Conservation (phyloP, 345 rosid genomes). For the Salix dunnii region DNA sequence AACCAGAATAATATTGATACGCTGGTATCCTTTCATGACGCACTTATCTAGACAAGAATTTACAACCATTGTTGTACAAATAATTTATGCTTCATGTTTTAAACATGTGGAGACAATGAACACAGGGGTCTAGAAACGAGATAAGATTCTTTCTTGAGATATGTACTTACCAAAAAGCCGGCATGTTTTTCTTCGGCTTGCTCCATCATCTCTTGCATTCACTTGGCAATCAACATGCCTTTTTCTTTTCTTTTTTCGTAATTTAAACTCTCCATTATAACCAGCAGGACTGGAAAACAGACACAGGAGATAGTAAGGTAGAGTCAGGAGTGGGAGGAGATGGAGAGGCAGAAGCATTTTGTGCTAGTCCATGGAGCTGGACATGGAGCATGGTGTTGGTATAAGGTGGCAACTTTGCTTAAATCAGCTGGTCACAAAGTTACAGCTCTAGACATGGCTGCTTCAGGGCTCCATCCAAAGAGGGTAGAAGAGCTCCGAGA, state of each 20-base stretch:
- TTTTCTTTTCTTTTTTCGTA: not conserved
- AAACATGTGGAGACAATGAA: no score
- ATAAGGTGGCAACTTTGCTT: conserved; percentile 24
- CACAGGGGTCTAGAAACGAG: no score
- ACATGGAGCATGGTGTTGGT: conserved; percentile 45
- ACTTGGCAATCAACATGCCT: not conserved
- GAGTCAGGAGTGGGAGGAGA: not conserved
- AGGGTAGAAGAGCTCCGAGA: conserved; percentile 22
- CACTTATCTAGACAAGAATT: no score
- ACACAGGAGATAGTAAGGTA: not conserved
- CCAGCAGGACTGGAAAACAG: not conserved
- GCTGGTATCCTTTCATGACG: no score
- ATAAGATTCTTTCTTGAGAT: no score
- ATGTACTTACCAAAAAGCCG: not conserved
- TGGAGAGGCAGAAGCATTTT: conserved; percentile 14
- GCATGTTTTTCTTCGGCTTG: not conserved
- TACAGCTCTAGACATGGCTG: conserved; percentile 34
- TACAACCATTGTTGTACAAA: no score
- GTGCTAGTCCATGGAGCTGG: conserved; percentile 29
- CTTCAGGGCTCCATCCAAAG: conserved; percentile 27
- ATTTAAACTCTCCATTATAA: not conserved
- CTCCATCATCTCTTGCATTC: not conserved
- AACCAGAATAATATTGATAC: no score
- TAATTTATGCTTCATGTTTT: no score
- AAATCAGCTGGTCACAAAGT: conserved; percentile 25